Evolutionary conservation across 2,329 filamentous ascomycete species (phyloP), one percentile per base, ranked within the genome.

Genomic region (Hypoxylon sp.): DNA sequence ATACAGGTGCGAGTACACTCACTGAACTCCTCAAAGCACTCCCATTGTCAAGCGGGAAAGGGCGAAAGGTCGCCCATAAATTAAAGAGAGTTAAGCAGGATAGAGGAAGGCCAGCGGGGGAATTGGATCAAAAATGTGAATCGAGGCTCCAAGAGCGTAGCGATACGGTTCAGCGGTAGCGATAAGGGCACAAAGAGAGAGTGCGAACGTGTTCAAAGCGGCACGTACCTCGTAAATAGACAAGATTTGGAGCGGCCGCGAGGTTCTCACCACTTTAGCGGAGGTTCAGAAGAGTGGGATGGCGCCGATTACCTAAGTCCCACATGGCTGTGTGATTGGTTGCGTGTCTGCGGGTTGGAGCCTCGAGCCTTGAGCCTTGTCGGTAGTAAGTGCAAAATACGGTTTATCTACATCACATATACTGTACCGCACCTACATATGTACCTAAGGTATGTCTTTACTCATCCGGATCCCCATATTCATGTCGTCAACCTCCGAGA

Each of bases 11-110:
- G n/a, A 27, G n/a, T 35, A 48, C 20, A 70, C 64, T 18, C 64
- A 69, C 64, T 60, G 40, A 56, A 65, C 56, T 64, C 64, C 64
- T 70, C 67, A 73, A 63, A 69, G 67, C 62, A 60, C 68, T 70
- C 68, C 70, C 70, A 73, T 73, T 65, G 58, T 69, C 60, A 63
- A 47, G 49, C 49, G 48, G 55, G 53, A 55, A 56, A 49, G 61
- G 62, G 63, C 68, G 65, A 62, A 46, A 49, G 31, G 56, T 63
- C 68, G 67, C 69, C 70, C 70, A 68, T 70, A 58, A 65, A 69
- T 41, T 26, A 48, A 49, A 40, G 48, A 50, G 8, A 6, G 45
- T n/a, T 47, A 42, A 47, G 46, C 53, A 31, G 41, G 17, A 13
- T 48, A 47, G 26, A 48, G 29, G 8, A 20, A 46, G 21, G 35